Conservation (phyloP, 2,329 filamentous ascomycete genomes). For the Chaetoscypha palmicola region DNA sequence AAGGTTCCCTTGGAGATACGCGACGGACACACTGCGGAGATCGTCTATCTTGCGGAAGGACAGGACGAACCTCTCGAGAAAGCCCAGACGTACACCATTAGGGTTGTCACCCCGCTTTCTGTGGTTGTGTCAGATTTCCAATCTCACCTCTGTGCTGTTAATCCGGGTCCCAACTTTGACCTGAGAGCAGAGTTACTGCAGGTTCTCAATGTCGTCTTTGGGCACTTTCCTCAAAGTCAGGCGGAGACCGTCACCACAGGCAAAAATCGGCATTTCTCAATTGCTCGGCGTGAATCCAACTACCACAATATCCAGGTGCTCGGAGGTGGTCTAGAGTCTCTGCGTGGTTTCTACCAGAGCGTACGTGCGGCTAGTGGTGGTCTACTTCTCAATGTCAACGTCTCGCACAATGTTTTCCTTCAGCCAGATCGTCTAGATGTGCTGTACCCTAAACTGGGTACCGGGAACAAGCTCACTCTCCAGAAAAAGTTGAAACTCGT, state of each 20-base stretch:
- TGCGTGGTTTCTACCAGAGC: slow-evolving; percentile 56
- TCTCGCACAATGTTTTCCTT: slow-evolving; percentile 53
- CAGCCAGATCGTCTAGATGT: slow-evolving; percentile 36
- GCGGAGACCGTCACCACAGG: slow-evolving; percentile 39
- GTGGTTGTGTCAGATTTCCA: slow-evolving; percentile 18
- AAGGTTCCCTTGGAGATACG: slow-evolving; percentile 15
- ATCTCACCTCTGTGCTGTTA: slow-evolving; percentile 16
- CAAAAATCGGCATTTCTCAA: slow-evolving; percentile 46
- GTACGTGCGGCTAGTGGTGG: slow-evolving; percentile 51
- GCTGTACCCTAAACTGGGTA: slow-evolving; percentile 32
- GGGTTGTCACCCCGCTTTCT: slow-evolving; percentile 17
- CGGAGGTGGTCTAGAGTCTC: slow-evolving; percentile 45
- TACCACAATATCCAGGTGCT: slow-evolving; percentile 32
- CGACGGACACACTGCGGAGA: slow-evolving; percentile 13
- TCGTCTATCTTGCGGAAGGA: slow-evolving; percentile 24
- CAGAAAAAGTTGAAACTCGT: slow-evolving; percentile 33
- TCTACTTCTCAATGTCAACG: slow-evolving; percentile 56
- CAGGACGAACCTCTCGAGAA: slow-evolving; percentile 20
- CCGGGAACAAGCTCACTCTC: slow-evolving; percentile 16
- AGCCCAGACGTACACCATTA: slow-evolving; percentile 19
- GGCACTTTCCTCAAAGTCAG: slow-evolving; percentile 37
- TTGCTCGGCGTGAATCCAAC: slow-evolving; percentile 27
- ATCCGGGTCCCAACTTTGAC: slow-evolving; percentile 9
- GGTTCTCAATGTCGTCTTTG: slow-evolving; percentile 51
- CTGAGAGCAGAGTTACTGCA: slow-evolving; percentile 46